Evolutionary conservation across 371 early-diverging fungal species (phyloP), one percentile per base, ranked within the genome.

Genomic region (Rhizopus microsporus): DNA sequence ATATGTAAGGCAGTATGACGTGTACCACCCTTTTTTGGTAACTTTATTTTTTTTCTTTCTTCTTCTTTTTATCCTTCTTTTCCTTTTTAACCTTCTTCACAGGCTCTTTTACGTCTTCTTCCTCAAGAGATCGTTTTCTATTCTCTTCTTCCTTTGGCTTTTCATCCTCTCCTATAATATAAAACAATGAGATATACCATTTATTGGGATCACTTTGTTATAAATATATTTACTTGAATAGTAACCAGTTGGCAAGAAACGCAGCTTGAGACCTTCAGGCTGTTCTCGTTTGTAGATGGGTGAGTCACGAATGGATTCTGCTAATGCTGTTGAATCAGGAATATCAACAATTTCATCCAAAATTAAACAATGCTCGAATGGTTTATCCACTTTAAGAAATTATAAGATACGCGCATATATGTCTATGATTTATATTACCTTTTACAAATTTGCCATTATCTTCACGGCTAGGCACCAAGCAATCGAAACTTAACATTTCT

Each of bases 241-340:
- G 48, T 72, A 80, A 17, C 80, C 80, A 54, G 69, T 71, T 17
- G 77, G 77, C 54, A 66, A 72, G 42, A 73, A 76, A 33, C 77
- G 63, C 80, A 79, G 74, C 17, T 76, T 47, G 10, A 80, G 60
- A 9, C 77, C 77, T 55, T 72, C 68, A 16, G 80, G 80, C 40
- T 79, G 80, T 54, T 62, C 65, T 62, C 80, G 61, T 32, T 71
- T 75, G 23, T 65, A 59, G 23, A 71, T 51, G 15, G 80, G 74
- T 60, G 43, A 62, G 30, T 68, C 64, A 0, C 63, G 65, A 35
- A 80, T 72, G 23, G 68, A 57, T 51, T 76, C 66, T 38, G 75
- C 77, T 33, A 69, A 62, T 8, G 56, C 35, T 34, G 67, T 68
- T 13, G 71, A 57, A 49, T 77, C 75, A 33, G 80, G 80, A 51